These are phyloP conservation scores for Mycosphaerella sp. DNA, from an alignment of 2,329 filamentous ascomycete genomes.

Conservation along the genomic window DNA sequence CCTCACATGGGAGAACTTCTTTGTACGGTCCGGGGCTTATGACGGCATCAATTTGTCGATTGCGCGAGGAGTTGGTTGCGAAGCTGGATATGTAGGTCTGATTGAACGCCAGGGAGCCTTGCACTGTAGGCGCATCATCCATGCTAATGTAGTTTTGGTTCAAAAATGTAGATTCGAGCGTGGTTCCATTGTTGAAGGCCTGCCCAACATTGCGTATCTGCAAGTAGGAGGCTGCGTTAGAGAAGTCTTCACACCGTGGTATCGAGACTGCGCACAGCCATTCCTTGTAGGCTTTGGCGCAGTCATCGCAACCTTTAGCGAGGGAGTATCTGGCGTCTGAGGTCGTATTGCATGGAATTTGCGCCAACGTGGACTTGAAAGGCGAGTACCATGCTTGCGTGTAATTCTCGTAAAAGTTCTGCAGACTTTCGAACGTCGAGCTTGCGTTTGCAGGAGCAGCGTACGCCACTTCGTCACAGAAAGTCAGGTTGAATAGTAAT, in stretches of 20 bases:
- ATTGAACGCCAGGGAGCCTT: constrained; percentile 27
- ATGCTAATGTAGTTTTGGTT: constrained; percentile 30
- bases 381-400: constrained; percentile 64
- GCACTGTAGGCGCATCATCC: constrained; percentile 31
- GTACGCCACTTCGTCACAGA: constrained; percentile 85
- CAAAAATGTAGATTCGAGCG: constrained; percentile 24
- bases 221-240: constrained; percentile 50
- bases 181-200: constrained; percentile 27
- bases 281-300: constrained; percentile 73
- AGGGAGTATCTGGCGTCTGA: constrained; percentile 74
- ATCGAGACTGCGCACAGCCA: constrained; percentile 95
- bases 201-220: constrained; percentile 64
- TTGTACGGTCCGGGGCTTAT: constrained; percentile 86
- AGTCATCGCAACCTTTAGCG: constrained; percentile 68
- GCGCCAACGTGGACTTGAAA: constrained; percentile 75
- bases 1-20: constrained; percentile 81
- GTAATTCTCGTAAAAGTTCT: constrained; percentile 69
- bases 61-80: constrained; percentile 33
- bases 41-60: constrained; percentile 49
- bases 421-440: constrained; percentile 50
- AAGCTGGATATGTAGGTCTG: constrained; percentile 31
- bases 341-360: constrained; percentile 76
- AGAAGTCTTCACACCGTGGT: constrained; percentile 84
- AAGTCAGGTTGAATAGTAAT: constrained; percentile 77
- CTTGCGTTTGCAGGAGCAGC: constrained; percentile 79